Evolutionary conservation across 768 basidiomycete species (phyloP).

Genomic region (Naganishia onofrii): DNA sequence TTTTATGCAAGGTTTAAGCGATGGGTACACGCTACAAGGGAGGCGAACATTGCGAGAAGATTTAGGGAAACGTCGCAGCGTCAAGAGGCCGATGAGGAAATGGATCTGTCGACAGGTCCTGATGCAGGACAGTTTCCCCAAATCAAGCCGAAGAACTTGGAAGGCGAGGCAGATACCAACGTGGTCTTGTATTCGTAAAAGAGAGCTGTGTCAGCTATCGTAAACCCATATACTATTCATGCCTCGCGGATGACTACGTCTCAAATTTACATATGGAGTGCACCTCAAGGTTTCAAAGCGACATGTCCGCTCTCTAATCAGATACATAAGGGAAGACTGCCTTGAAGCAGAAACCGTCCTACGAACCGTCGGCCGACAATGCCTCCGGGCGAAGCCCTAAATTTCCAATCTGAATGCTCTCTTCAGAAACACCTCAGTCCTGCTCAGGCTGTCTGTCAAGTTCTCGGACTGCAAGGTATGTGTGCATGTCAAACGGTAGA

Average conservation of each 20-base stretch:
- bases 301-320: too few relatives aligned
- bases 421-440: not conserved
- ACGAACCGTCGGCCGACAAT: not conserved
- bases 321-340: too few relatives aligned
- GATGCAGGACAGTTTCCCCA: not conserved
- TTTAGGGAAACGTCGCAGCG: not conserved
- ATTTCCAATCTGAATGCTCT: not conserved
- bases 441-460: not conserved
- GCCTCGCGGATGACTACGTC: too few relatives aligned
- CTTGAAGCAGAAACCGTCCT: not conserved
- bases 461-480: not conserved
- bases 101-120: not conserved
- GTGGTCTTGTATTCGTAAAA: not conserved
- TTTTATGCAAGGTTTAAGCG: conserved; percentile 17
- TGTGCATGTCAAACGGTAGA: too few relatives aligned
- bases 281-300: too few relatives aligned
- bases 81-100: not conserved
- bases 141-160: not conserved
- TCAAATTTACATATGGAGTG: too few relatives aligned
- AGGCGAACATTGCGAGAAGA: not conserved
- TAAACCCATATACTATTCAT: not conserved
- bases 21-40: conserved; percentile 20
- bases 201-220: not conserved
- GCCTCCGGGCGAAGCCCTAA: not conserved
- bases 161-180: not conserved